Conservation (phyloP, 192 early-diverging fungal species). For the Backusella luteola region DNA sequence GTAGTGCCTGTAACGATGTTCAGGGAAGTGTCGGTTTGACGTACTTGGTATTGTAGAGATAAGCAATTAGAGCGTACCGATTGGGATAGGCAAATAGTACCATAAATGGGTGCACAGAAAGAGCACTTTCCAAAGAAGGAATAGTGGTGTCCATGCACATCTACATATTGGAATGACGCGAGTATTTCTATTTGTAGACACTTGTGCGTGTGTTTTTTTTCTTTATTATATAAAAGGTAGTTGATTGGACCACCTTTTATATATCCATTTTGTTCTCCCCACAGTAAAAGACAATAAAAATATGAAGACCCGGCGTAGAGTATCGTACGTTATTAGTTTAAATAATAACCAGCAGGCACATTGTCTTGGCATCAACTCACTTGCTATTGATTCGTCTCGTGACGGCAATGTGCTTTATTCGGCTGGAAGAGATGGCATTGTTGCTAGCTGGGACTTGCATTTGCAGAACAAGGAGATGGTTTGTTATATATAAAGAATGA, state of each 20-base stretch:
- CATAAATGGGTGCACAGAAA: no score
- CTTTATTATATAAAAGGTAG: not conserved
- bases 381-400: constrained; percentile 63
- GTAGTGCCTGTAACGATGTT: no score
- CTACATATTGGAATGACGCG: not conserved
- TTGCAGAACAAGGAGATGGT: constrained; percentile 30
- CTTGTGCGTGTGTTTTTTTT: not conserved
- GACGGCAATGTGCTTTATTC: constrained; percentile 68
- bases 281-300: not conserved
- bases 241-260: not conserved
- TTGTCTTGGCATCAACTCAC: constrained; percentile 80
- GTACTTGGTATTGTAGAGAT: no score
- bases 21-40: no score
- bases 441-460: constrained; percentile 84
- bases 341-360: constrained; percentile 59
- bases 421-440: constrained; percentile 84
- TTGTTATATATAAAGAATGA: no score
- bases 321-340: constrained; percentile 60
- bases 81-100: no score
- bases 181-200: not conserved
- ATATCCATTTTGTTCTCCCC: not conserved
- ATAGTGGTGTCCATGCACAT: not conserved
- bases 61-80: no score
- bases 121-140: not conserved
- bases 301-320: constrained; percentile 35